Conservation (phyloP, 2,329 filamentous ascomycete genomes). For the Mycosphaerella sp. region DNA sequence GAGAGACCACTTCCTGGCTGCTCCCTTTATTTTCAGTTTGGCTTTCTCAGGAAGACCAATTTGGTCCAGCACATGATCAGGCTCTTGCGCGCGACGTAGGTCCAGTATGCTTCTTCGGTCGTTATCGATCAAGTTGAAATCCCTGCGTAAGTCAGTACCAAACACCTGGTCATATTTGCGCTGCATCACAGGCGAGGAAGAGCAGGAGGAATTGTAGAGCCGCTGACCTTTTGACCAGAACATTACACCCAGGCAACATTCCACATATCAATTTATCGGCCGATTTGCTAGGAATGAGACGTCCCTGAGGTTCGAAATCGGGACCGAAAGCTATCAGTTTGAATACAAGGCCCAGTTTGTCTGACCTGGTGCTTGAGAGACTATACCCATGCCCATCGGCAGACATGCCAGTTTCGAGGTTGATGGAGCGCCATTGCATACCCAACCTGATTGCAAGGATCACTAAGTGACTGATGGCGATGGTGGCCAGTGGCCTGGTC, state of each 20-base stretch:
- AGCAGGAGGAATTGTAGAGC: too few relatives aligned
- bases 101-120: neutral
- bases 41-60: constrained; percentile 94
- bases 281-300: constrained; percentile 1
- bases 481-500: constrained; percentile 3
- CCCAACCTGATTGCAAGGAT: neutral
- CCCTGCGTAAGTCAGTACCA: neutral
- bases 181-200: too few relatives aligned
- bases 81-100: constrained; percentile 60
- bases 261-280: constrained; percentile 1
- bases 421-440: constrained; percentile 1
- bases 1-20: neutral
- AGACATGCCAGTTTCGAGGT: constrained; percentile 1
- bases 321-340: neutral
- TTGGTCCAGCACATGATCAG: constrained; percentile 95
- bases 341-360: constrained; percentile 3
- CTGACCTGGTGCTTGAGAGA: neutral
- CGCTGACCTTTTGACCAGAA: neutral
- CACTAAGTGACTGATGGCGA: neutral
- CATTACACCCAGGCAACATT: neutral
- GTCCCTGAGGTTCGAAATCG: neutral
- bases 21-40: neutral
- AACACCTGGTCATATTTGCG: too few relatives aligned
- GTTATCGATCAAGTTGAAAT: neutral
- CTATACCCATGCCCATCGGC: constrained; percentile 5